Base-by-base conservation (phyloP, 305 asterid species). In the Solanum hybrid region DNA sequence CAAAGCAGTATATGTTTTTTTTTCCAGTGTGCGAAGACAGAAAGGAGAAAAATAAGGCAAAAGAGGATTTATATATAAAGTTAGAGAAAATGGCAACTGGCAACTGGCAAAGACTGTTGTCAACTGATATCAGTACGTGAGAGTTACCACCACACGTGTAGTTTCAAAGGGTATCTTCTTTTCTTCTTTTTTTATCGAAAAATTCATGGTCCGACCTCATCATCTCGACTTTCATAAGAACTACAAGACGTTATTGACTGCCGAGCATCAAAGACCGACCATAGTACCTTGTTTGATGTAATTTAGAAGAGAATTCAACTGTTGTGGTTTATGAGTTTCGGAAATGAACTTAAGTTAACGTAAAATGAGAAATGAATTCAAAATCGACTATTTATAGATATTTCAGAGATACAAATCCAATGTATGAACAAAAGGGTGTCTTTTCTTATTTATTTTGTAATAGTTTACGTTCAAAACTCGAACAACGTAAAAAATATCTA, bases 11-110 rank as follows among this genome's bases (percentile, higher is more conserved):
- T 74, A 83, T 29, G 86, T 26, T 71, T 11, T 71, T 69, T 64
- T 46, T 88, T 22, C 16, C 31, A 86, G 69, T 67, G 89, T 86
- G 90, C 37, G 89, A 20, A 39, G 71, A 46, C 40, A 33, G 86
- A 57, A 26, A 24, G 29, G 24, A 33, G 87, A 6, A 82, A 76
- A 91, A 89, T 26, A 57, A 24, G 57, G 51, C 29, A n/a, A 69
- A 84, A 86, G 42, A 35, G 86, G 91, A 92, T 89, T 92, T 83
- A 84, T 84, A 84, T 83, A 84, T 84, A 84, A 51, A 51, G 88
- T 31, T 51, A 10, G 22, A 83, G 22, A 76, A 75, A 83, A 83
- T 82, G 71, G 87, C 87, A 83, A 82, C 87, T 82, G 87, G 87
- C 87, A 82, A 82, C 87, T 82, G 73, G 87, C 39, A 82, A 28